Percentiles rank a stretch among this genome's conserved stretches.
phyloP scores from a whole-genome alignment of 2,329 filamentous ascomycete species.

The Xylariaceae sp. region DNA sequence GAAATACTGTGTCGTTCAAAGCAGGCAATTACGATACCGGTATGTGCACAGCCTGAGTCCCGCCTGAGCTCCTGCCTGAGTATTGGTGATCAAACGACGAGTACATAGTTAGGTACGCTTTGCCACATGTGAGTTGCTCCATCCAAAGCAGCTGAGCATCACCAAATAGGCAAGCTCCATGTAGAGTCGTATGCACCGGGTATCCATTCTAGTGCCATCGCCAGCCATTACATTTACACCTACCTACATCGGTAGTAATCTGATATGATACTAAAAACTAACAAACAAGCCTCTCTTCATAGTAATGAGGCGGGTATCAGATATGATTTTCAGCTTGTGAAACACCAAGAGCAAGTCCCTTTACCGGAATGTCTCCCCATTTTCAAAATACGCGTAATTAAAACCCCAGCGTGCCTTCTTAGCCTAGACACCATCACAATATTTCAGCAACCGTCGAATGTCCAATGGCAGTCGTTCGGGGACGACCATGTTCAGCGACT shows the following conservation, averaged over 20 bases:
- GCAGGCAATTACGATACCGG: no score
- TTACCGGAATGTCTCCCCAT: neutral
- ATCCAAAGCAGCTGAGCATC: no score
- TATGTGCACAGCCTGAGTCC: no score
- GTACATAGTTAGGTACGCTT: no score
- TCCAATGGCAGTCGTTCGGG: neutral
- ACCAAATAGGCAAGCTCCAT: no score
- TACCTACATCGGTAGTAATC: neutral
- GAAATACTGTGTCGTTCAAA: no score
- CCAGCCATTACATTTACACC: conserved; percentile 2
- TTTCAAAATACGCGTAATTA: neutral
- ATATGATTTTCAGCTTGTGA: conserved; percentile 5
- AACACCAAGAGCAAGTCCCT: neutral
- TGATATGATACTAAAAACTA: neutral
- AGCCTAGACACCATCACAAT: neutral
- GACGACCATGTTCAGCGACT: neutral
- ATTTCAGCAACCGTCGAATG: neutral
- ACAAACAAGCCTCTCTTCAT: neutral
- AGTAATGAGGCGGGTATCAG: conserved; percentile 15
- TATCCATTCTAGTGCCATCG: neutral
- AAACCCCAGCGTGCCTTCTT: neutral
- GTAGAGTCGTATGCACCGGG: no score
- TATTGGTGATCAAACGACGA: no score
- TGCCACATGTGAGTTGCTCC: no score
- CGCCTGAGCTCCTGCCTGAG: no score